These are phyloP conservation scores for Umbelopsis sp. DNA, from an alignment of 192 early-diverging fungal species.

Conservation along the genomic window DNA sequence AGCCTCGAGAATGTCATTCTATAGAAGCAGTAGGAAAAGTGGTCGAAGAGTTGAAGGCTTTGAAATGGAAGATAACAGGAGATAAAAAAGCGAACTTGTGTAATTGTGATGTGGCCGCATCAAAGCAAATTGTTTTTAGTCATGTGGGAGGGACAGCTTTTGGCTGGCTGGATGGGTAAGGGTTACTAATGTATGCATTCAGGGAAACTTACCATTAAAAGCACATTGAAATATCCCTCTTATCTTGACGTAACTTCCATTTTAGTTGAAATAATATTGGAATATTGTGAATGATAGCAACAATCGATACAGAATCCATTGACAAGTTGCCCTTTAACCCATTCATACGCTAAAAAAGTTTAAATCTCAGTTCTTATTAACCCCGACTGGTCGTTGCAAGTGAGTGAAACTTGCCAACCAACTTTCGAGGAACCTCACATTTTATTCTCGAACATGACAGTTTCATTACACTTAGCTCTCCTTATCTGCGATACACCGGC, in stretches of 20 bases:
- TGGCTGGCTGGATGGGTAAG: slow-evolving; percentile 4
- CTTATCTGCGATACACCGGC: slow-evolving; percentile 52
- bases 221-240: too few species aligned
- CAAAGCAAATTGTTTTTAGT: neutral
- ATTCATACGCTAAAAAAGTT: neutral
- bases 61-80: neutral
- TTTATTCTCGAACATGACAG: neutral
- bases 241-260: too few species aligned
- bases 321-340: neutral
- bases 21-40: neutral
- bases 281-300: neutral
- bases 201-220: neutral
- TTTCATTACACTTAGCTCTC: slow-evolving; percentile 43
- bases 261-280: too few species aligned
- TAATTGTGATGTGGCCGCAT: neutral
- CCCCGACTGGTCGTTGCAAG: too few species aligned
- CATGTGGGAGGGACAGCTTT: neutral
- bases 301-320: neutral
- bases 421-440: neutral
- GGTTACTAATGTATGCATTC: neutral
- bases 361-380: too few species aligned
- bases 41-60: neutral
- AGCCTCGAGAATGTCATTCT: slow-evolving; percentile 13
- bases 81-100: neutral
- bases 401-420: neutral